Evolutionary conservation across 2,329 filamentous ascomycete species (phyloP).

Genomic region (Paracoccidioides lutzii): DNA sequence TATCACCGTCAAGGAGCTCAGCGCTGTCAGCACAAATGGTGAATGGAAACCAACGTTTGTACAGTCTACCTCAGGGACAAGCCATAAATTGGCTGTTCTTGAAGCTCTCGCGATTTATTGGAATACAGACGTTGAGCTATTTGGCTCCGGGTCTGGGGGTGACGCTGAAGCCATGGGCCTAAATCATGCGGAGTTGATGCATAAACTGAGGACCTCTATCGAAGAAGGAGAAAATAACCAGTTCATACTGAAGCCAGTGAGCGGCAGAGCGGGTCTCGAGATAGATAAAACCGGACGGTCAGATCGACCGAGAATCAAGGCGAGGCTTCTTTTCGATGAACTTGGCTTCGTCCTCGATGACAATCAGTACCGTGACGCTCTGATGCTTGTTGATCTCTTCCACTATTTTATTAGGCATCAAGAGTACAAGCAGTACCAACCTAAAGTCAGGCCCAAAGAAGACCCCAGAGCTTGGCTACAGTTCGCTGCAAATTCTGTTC

Average conservation of each 20-base stretch:
- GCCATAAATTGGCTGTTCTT: conserved; percentile 86
- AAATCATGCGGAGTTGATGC: conserved; percentile 60
- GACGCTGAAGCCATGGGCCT: conserved; percentile 47
- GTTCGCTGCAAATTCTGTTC: conserved; percentile 79
- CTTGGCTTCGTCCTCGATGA: conserved; percentile 97
- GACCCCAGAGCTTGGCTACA: conserved; percentile 84
- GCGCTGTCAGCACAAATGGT: conserved; percentile 87
- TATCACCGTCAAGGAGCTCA: conserved; percentile 87
- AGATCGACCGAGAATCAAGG: conserved; percentile 74
- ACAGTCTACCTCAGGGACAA: conserved; percentile 67
- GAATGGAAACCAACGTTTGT: conserved; percentile 96
- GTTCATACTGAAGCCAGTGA: conserved; percentile 92
- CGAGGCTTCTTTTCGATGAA: conserved; percentile 85
- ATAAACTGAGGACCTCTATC: conserved; percentile 67
- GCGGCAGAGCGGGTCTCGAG: conserved; percentile 84
- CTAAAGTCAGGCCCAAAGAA: conserved; percentile 71
- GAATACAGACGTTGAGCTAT: conserved; percentile 82
- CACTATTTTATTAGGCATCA: conserved; percentile 97
- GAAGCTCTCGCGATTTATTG: conserved; percentile 90
- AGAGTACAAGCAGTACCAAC: conserved; percentile 87
- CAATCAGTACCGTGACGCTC: conserved; percentile 86
- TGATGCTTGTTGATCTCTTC: conserved; percentile 98
- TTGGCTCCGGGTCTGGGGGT: conserved; percentile 60
- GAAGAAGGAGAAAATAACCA: conserved; percentile 67
- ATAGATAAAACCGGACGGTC: conserved; percentile 82